These are phyloP conservation scores for Populus hybrid DNA, from an alignment of 441 rosid genomes.

Conservation along the genomic window DNA sequence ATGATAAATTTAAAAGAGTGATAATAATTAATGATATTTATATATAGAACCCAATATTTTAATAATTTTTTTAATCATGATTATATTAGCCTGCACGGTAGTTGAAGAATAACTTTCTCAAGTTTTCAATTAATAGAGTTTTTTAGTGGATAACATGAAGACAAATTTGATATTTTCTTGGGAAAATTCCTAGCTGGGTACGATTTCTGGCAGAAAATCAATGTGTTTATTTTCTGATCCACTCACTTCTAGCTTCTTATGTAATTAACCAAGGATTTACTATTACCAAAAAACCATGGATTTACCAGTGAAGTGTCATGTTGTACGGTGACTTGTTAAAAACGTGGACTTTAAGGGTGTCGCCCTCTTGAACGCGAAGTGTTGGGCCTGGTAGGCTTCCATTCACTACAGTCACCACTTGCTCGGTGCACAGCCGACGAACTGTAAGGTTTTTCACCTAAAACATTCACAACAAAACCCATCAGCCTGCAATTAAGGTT, in stretches of 20 bases:
- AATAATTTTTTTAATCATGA: neutral
- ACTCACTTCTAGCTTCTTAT: no score
- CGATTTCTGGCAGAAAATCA: neutral
- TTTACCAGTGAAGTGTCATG: conserved; percentile 82
- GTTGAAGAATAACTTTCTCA: conserved; percentile 1
- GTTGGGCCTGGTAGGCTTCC: conserved; percentile 81
- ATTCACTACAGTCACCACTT: conserved; percentile 68
- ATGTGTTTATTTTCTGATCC: neutral
- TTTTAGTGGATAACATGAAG: neutral
- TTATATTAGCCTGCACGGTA: neutral
- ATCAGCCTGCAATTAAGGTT: neutral
- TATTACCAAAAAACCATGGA: neutral
- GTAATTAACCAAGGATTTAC: neutral
- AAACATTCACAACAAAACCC: neutral
- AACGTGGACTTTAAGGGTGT: conserved; percentile 70
- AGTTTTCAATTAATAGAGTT: neutral
- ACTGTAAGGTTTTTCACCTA: conserved; percentile 73
- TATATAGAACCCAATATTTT: neutral
- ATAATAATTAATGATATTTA: neutral
- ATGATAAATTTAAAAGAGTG: neutral
- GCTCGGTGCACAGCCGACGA: conserved; percentile 53
- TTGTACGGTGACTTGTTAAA: conserved; percentile 77
- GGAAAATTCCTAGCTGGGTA: neutral
- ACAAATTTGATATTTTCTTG: neutral
- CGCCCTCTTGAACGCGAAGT: conserved; percentile 59